Evolutionary conservation across 495 filamentous ascomycete genomes (phyloP), one percentile per base, ranked within the genome.

Genomic region (Podospora anserina): DNA sequence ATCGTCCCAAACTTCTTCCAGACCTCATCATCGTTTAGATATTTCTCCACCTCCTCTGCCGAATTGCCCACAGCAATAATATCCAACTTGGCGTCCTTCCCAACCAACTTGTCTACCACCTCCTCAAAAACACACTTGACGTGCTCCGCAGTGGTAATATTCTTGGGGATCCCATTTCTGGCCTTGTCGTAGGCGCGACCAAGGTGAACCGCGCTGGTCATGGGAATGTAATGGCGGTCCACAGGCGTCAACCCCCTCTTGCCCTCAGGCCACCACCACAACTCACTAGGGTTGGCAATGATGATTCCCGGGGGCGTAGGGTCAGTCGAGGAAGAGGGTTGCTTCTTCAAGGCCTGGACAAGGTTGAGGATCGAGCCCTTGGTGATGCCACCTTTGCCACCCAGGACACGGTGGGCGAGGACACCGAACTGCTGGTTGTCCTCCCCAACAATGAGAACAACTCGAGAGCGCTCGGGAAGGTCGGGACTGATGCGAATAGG

Each of bases 361-460:
- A 94, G 80, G 34, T 83, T 77, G 39, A 94, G 75, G 30, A 86
- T 83, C 4, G 89, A 91, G 27, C 91, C 93, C 5, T 81, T 80
- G 71, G 88, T 80, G 71, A 96, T 82, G 57, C 90, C 86, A 3
- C 86, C 85, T 0, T 74, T 69, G 2, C 84, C 78, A 65, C 86
- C 83, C 20, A 90, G 75, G 6, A 85, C 80, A 16, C 92, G 89
- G 72, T 90, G 89, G 5, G 92, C 85, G 71, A 92, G 87, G 63
- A 94, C 80, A 3, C 91, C 92, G 3, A 95, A 81, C 64, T 94
- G 89, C 72, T 96, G 90, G 13, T 66, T 69, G 2, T 83, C 74
- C 67, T 94, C 89, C 67, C 90, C 90, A 70, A 96, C 84, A 65
- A 95, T 80, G 64, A 97, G 76, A n/a, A 96, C 78, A 11, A 96